A percentile compares a stretch with the other conserved stretches of the same genome.
Evolutionary conservation across 2,329 filamentous ascomycete genomes (phyloP).

Genomic region (Metarhizium sp.): DNA sequence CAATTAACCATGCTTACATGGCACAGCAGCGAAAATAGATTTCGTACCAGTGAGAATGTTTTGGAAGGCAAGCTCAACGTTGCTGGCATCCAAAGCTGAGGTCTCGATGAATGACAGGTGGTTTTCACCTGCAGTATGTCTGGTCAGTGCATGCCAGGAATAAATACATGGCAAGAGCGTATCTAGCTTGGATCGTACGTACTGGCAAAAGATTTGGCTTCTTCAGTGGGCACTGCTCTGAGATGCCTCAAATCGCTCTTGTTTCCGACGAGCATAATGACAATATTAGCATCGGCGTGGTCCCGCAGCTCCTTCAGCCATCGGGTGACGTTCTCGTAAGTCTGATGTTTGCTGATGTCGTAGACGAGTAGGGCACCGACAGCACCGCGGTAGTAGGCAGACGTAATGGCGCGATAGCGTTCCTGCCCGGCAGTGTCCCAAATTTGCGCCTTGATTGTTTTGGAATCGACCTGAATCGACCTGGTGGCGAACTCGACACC

Average conservation of each 20-base stretch:
- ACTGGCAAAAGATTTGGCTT: slow-evolving; percentile 98
- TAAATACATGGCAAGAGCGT: no score
- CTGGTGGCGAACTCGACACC: slow-evolving; percentile 98
- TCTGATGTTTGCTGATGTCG: slow-evolving; percentile 99
- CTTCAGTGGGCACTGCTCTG: slow-evolving; percentile 91
- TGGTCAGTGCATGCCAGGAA: slow-evolving; percentile 2
- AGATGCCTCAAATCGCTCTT: slow-evolving; percentile 99
- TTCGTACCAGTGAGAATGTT: slow-evolving; percentile 91
- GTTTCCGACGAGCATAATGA: slow-evolving; percentile 99
- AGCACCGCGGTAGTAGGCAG: slow-evolving; percentile 96
- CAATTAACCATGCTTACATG: background rate
- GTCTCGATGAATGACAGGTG: slow-evolving; percentile 99
- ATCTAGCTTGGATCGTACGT: slow-evolving; percentile 20
- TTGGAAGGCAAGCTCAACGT: slow-evolving; percentile 98
- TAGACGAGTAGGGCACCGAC: slow-evolving; percentile 97
- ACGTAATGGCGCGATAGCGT: slow-evolving; percentile 97
- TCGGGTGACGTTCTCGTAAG: slow-evolving; percentile 96
- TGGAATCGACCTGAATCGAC: slow-evolving; percentile 96
- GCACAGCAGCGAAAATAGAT: background rate
- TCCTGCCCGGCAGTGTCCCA: slow-evolving; percentile 99
- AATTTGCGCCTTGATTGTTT: slow-evolving; percentile 99
- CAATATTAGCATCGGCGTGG: slow-evolving; percentile 96
- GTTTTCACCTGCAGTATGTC: slow-evolving; percentile 66
- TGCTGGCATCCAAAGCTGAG: slow-evolving; percentile 95
- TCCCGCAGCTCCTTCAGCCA: slow-evolving; percentile 99